Evolutionary conservation across 257 asterid genomes (phyloP), one percentile per base, ranked within the genome.

Genomic region (Solanum tarapatanum): DNA sequence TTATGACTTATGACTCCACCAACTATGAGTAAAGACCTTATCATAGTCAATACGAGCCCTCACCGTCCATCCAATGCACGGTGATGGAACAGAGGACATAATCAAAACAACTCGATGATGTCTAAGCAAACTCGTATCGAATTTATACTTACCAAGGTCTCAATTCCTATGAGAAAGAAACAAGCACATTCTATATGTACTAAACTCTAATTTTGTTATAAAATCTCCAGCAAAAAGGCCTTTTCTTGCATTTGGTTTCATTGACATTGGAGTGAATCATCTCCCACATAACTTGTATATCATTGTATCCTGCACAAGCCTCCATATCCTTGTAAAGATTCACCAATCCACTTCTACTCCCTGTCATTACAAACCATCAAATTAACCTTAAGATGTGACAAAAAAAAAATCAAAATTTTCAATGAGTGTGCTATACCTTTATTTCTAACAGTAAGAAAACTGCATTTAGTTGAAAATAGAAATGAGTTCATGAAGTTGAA

Each of bases 221-320:
- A 84, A 88, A 87, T 79, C 82, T 93, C 94, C 93, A 91, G 36
- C 62, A 82, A 33, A 86, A 75, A 35, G 86, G 48, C 66, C 82
- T 87, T 82, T 85, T 90, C 75, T 88, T 75, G 77, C 51, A 70
- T 72, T 85, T 92, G 74, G 35, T 84, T 19, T 83, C 90, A 75
- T 87, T 88, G 69, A 85, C 70, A 45, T 51, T 43, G 23, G 88
- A 85, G 76, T 91, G 87, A 82, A 93, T 88, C 89, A 94, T 91
- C 85, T 94, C 93, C 98, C 97, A 94, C 97, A 94, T 94, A 39
- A 93, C 96, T 60, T 91, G 91, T 80, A 93, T 93, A 89, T 95
- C 97, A 88, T 45, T 87, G 89, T 94, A 94, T 83, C 91, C 97
- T 83, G 89, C 92, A 68, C 94, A 94, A 23, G 93, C 95, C 91